phyloP scores from a whole-genome alignment of 192 early-diverging fungal species.

The Ambispora gerdemannii region DNA sequence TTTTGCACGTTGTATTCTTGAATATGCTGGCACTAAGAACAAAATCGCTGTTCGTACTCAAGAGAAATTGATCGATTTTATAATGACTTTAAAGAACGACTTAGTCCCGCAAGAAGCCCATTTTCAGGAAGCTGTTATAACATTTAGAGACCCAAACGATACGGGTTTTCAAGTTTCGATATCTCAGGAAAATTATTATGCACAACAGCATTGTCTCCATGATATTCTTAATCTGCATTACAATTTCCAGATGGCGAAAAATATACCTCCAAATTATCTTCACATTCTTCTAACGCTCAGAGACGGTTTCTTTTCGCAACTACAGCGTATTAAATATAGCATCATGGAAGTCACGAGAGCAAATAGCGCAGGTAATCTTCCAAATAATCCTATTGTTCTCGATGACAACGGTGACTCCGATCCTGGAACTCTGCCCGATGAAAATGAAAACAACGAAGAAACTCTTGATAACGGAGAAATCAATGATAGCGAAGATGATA shows the following conservation, averaged over 20 bases:
- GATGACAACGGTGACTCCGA: neutral
- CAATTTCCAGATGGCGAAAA: neutral
- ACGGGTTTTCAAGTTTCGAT: neutral
- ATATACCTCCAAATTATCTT: neutral
- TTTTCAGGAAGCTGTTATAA: neutral
- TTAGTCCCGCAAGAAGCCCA: neutral
- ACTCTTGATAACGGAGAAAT: neutral
- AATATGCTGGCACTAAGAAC: neutral
- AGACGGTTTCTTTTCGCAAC: neutral
- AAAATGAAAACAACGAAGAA: neutral
- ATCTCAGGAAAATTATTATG: neutral
- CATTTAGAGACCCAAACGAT: neutral
- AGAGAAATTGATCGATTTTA: neutral
- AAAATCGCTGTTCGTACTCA: neutral
- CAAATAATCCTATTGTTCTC: neutral
- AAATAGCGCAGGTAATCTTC: neutral
- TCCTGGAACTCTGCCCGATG: neutral
- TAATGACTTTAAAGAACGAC: neutral
- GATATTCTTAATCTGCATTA: neutral
- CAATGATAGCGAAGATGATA: neutral
- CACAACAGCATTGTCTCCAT: neutral
- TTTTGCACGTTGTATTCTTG: neutral
- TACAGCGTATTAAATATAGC: neutral
- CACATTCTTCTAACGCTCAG: neutral
- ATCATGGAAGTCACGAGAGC: neutral